Conservation (phyloP, 2,329 filamentous ascomycete species). For the Mariannaea sp. region DNA sequence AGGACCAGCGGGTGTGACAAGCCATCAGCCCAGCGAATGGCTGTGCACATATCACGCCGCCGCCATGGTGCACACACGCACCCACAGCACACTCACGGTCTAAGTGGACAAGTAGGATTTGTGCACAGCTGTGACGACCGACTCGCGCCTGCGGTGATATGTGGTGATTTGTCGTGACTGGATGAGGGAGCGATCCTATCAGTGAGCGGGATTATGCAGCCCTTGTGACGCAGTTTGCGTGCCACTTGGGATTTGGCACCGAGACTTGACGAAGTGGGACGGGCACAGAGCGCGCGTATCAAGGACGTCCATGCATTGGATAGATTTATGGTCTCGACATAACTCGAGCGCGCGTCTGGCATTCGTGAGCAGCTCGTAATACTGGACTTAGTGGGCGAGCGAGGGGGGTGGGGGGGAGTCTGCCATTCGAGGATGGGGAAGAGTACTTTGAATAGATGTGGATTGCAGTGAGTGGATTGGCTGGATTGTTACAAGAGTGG, state of each 20-base stretch:
- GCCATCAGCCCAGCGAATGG: conserved; percentile 38
- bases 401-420: neutral
- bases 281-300: conserved; percentile 27
- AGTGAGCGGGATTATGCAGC: conserved; percentile 43
- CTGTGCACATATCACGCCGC: conserved; percentile 37
- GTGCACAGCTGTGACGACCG: conserved; percentile 31
- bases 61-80: conserved; percentile 29
- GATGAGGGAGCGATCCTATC: conserved; percentile 37
- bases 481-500: conserved; percentile 20
- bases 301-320: no score
- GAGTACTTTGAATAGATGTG: neutral
- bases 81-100: conserved; percentile 14
- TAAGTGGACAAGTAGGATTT: conserved; percentile 34
- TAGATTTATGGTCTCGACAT: conserved; percentile 31
- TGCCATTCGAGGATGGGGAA: conserved; percentile 3
- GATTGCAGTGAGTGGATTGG: conserved; percentile 12
- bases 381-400: conserved; percentile 7
- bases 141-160: conserved; percentile 26
- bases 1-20: conserved; percentile 37
- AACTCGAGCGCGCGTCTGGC: conserved; percentile 35
- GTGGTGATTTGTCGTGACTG: conserved; percentile 27
- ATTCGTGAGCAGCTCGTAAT: conserved; percentile 23
- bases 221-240: conserved; percentile 43
- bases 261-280: conserved; percentile 31
- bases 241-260: conserved; percentile 35